A percentile compares a stretch with the other conserved stretches of the same genome.
Evolutionary conservation across 1,284 basidiomycete genomes (phyloP).

Genomic region (Trichosporon ovoides): DNA sequence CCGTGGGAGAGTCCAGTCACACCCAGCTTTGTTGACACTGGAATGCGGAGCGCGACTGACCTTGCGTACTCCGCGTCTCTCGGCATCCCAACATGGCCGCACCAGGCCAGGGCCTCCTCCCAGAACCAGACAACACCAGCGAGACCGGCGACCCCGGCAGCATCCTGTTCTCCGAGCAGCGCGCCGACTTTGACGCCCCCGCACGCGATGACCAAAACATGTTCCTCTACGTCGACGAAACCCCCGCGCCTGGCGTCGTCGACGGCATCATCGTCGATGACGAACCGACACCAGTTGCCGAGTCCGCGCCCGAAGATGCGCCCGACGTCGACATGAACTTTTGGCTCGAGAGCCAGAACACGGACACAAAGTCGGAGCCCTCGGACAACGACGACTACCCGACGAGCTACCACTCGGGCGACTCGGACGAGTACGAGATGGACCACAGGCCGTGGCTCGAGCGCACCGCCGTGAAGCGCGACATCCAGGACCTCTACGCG

Average conservation of each 20-base stretch:
- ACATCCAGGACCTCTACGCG: conserved; percentile 58
- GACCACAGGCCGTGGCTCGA: conserved; percentile 57
- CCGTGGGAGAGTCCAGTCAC: conserved; percentile 2
- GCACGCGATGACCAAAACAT: background rate
- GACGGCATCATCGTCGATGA: conserved; percentile 3
- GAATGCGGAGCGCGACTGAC: background rate
- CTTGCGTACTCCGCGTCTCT: background rate
- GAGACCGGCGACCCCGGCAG: conserved; percentile 29
- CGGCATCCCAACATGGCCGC: conserved; percentile 1
- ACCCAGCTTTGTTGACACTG: background rate
- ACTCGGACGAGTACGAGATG: conserved; percentile 46
- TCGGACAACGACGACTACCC: conserved; percentile 17
- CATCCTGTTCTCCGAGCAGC: conserved; percentile 40
- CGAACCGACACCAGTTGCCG: conserved; percentile 18
- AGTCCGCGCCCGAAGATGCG: conserved; percentile 23
- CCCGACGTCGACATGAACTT: conserved; percentile 14
- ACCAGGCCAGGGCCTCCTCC: conserved; percentile 4
- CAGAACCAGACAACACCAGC: conserved; percentile 17
- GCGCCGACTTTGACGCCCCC: conserved; percentile 10
- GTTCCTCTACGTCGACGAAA: conserved; percentile 2
- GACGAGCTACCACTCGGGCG: conserved; percentile 41
- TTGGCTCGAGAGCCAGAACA: conserved; percentile 34
- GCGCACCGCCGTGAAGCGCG: conserved; percentile 64
- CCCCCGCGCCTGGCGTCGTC: background rate
- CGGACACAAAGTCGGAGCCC: background rate